Base-by-base conservation (phyloP, 2,329 filamentous ascomycete genomes). In the Hypoxylon rubiginosum region DNA sequence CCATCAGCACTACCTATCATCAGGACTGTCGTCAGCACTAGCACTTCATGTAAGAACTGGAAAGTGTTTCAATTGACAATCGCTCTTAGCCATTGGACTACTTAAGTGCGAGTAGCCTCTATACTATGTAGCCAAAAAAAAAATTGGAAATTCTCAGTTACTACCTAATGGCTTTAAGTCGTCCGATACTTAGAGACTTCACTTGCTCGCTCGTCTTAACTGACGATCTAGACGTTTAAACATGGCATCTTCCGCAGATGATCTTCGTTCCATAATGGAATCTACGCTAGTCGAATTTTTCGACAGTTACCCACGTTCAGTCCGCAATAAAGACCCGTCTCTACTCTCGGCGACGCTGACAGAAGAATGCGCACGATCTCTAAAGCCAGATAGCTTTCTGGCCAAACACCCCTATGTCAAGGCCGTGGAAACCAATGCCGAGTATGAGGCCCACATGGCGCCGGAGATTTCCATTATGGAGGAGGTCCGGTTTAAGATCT, bases 161-260 rank as follows among this genome's bases (percentile, higher is more conserved):
- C 10, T 24, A 45, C n/a, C n/a, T n/a, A n/a, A n/a, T n/a, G n/a
- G 41, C 41, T 19, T 45, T 4, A 45, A 48, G 4, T 4, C 13
- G 13, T 24, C 6, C 39, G 2, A 19, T 19, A 11, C 28, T 30
- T 30, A 30, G 3, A 30, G 28, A 30, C 28, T 9, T 30, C 8
- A 9, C 8, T 5, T 34, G 8, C 4, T 19, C 6, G 10, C 15
- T 34, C 24, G 21, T 49, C 45, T 30, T 30, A 15, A 9, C 24
- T 30, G 15, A 49, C 13, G 13, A 28, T 21, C 52, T 2, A 55
- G 17, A 32, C 21, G 2, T 21, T n/a, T 26, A 41, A 53, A 49
- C 19, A 58, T 58, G 61, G 56, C 61, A 50, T 55, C 55, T 43
- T 58, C 61, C n/a, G 15, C 30, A 41, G 58, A 66, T 10, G 17